Evolutionary conservation across 495 filamentous ascomycete genomes (phyloP).

Genomic region (Pseudevernia furfuracea): DNA sequence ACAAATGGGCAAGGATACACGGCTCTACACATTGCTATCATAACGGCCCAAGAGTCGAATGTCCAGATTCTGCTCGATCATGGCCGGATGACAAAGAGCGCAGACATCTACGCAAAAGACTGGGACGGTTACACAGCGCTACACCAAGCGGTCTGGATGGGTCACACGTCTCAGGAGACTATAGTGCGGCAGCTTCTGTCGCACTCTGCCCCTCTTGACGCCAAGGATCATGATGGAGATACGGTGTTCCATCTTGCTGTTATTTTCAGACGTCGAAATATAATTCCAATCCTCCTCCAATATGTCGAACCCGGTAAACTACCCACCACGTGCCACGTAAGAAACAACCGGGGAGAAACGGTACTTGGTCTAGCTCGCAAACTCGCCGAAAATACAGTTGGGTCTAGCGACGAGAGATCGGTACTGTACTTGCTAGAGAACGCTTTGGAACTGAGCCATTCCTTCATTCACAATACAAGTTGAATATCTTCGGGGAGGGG

Average conservation of each 20-base stretch:
- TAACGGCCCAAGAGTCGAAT: not conserved
- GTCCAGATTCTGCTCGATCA: not conserved
- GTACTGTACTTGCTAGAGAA: not conserved
- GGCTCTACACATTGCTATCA: not conserved
- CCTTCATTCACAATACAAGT: not conserved
- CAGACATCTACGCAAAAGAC: not conserved
- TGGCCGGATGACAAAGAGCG: not conserved
- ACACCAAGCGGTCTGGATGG: not conserved
- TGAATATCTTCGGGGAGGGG: not conserved
- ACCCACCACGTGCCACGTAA: not conserved
- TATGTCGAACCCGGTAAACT: not conserved
- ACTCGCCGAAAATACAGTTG: no score
- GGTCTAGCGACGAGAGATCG: not conserved
- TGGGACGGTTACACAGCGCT: not conserved
- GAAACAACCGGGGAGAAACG: not conserved
- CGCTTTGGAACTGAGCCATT: not conserved
- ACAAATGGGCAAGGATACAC: not conserved
- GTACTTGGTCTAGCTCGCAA: not conserved
- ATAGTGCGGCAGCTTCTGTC: not conserved
- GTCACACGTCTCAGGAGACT: not conserved
- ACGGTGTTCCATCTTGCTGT: constrained; percentile 9
- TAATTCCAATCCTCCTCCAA: not conserved
- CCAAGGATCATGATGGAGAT: not conserved
- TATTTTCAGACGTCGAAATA: fast-evolving
- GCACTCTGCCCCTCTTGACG: not conserved